phyloP scores from a whole-genome alignment of 2,329 filamentous ascomycete genomes.

The Tricladium varicosporioides region DNA sequence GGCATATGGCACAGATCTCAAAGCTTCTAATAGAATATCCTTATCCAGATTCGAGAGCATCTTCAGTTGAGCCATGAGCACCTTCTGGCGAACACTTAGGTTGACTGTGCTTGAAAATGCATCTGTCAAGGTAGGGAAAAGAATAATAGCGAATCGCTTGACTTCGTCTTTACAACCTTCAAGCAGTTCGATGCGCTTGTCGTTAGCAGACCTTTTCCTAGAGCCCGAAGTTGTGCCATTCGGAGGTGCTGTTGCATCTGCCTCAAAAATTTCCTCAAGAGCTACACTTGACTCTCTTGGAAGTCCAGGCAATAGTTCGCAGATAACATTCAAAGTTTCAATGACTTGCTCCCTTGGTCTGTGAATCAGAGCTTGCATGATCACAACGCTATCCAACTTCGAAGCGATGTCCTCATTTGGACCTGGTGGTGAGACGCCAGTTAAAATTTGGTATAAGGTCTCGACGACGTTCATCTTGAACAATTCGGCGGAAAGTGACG shows the following conservation, averaged over 20 bases:
- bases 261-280: slow-evolving; percentile 45
- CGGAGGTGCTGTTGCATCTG: slow-evolving; percentile 40
- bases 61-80: slow-evolving; percentile 91
- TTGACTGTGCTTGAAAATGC: slow-evolving; percentile 98
- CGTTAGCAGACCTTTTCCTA: slow-evolving; percentile 60
- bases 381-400: slow-evolving; percentile 92
- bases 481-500: slow-evolving; percentile 80
- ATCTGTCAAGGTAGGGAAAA: slow-evolving; percentile 92
- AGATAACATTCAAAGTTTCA: slow-evolving; percentile 96
- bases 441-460: slow-evolving; percentile 95
- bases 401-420: slow-evolving; percentile 74
- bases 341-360: slow-evolving; percentile 93
- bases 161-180: slow-evolving; percentile 83
- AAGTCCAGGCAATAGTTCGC: slow-evolving; percentile 81
- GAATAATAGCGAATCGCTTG: slow-evolving; percentile 85
- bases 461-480: slow-evolving; percentile 97
- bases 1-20: slow-evolving; percentile 87
- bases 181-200: slow-evolving; percentile 79
- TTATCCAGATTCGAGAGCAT: slow-evolving; percentile 96
- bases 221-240: slow-evolving; percentile 42
- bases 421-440: slow-evolving; percentile 86
- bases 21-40: slow-evolving; percentile 77
- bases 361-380: slow-evolving; percentile 98
- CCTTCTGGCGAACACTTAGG: slow-evolving; percentile 88
- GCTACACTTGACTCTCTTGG: slow-evolving; percentile 51